Percentiles rank a stretch among this genome's conserved stretches.
phyloP scores from a whole-genome alignment of 306 rosid species.

The Hylodesmum podocarpum region DNA sequence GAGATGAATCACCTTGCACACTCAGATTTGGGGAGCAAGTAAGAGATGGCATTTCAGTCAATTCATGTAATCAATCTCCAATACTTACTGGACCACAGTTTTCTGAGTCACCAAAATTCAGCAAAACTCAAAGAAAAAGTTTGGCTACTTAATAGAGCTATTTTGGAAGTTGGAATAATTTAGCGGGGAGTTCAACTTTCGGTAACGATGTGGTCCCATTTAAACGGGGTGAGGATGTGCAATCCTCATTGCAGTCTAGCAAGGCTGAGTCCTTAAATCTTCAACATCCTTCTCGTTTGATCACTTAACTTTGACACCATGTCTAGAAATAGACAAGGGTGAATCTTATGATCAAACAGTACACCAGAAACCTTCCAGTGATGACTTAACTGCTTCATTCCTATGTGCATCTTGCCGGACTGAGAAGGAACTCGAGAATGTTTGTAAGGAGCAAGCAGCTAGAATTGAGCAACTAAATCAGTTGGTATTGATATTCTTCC shows the following conservation, averaged over 20 bases:
- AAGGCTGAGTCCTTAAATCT: slow-evolving; percentile 78
- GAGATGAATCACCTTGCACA: slow-evolving; percentile 64
- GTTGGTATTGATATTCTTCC: slow-evolving; percentile 50
- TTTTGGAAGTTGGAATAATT: slow-evolving; percentile 52
- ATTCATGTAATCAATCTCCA: slow-evolving; percentile 52
- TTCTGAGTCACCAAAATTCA: slow-evolving; percentile 91
- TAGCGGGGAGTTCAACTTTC: slow-evolving; percentile 55
- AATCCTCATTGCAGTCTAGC: slow-evolving; percentile 59
- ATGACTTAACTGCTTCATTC: slow-evolving; percentile 40
- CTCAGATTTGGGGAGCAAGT: slow-evolving; percentile 75
- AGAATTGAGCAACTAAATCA: slow-evolving; percentile 67
- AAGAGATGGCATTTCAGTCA: slow-evolving; percentile 63
- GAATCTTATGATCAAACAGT: slow-evolving; percentile 43
- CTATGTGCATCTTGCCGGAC: slow-evolving; percentile 70
- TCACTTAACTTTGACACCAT: slow-evolving; percentile 63
- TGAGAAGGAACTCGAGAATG: slow-evolving; percentile 59
- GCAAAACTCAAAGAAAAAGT: slow-evolving; percentile 69
- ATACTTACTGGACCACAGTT: slow-evolving; percentile 71
- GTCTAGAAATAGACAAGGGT: slow-evolving; percentile 54
- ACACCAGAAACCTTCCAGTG: slow-evolving; percentile 40
- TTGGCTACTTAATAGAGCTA: slow-evolving; percentile 49
- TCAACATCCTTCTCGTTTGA: slow-evolving; percentile 88
- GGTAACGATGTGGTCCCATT: slow-evolving; percentile 48
- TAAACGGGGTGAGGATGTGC: slow-evolving; percentile 38
- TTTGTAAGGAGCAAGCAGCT: slow-evolving; percentile 64